phyloP scores from a whole-genome alignment of 2,329 filamentous ascomycete species.

The Botryotinia globosa region DNA sequence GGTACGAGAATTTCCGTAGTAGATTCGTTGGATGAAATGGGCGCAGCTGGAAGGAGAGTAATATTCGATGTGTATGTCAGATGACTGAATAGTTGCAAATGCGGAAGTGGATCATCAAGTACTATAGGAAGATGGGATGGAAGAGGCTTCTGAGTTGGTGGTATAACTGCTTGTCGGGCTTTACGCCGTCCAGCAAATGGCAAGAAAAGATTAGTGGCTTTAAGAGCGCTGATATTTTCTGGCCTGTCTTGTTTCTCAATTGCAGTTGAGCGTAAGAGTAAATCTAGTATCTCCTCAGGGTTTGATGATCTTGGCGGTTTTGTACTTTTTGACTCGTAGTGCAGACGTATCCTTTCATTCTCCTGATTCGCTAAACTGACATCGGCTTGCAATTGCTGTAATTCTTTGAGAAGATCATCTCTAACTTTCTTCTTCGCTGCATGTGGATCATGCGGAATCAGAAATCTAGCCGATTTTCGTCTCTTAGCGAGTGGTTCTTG shows the following conservation, averaged over 20 bases:
- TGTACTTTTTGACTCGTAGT: constrained; percentile 41
- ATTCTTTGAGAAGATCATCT: constrained; percentile 53
- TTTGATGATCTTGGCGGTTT: constrained; percentile 44
- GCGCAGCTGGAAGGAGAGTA: constrained; percentile 43
- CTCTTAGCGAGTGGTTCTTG: constrained; percentile 23
- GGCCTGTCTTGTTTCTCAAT: constrained; percentile 24
- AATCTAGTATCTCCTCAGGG: constrained; percentile 38
- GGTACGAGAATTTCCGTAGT: constrained; percentile 33
- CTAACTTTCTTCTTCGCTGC: constrained; percentile 51
- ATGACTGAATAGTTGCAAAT: constrained; percentile 68
- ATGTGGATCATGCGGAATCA: constrained; percentile 34
- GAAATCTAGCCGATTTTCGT: constrained; percentile 35
- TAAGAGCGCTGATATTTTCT: constrained; percentile 34
- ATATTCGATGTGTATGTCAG: constrained; percentile 59
- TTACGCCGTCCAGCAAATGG: constrained; percentile 34
- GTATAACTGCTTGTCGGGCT: constrained; percentile 32
- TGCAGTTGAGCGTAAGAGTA: constrained; percentile 33
- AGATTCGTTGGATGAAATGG: constrained; percentile 21
- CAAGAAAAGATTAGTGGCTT: constrained; percentile 35
- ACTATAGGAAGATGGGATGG: constrained; percentile 64
- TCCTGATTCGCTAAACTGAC: constrained; percentile 56
- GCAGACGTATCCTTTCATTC: constrained; percentile 52
- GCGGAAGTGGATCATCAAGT: constrained; percentile 63
- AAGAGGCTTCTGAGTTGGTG: constrained; percentile 43
- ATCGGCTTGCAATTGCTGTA: constrained; percentile 57